These are phyloP conservation scores for Cladosporium sp. DNA, from an alignment of 2,329 filamentous ascomycete genomes.

Conservation along the genomic window DNA sequence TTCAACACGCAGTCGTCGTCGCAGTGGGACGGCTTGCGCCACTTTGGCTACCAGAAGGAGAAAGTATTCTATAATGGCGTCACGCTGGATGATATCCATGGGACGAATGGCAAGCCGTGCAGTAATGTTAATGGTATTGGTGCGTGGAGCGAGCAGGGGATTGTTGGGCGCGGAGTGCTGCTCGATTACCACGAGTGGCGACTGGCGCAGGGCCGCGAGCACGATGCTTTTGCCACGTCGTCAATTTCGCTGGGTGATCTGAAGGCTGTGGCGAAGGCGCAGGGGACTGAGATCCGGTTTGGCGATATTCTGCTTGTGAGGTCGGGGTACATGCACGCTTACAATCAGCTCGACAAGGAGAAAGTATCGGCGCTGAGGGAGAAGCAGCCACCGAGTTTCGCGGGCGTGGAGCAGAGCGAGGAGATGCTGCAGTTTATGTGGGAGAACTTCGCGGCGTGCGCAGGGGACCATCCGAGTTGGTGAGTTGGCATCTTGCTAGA, in stretches of 20 bases:
- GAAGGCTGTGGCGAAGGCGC: slow-evolving; percentile 46
- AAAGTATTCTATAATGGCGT: slow-evolving; percentile 40
- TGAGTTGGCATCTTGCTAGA: neutral
- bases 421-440: slow-evolving; percentile 48
- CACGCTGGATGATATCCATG: slow-evolving; percentile 46
- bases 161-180: slow-evolving; percentile 58
- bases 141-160: slow-evolving; percentile 55
- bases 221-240: slow-evolving; percentile 41
- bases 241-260: slow-evolving; percentile 45
- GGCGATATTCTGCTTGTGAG: slow-evolving; percentile 58
- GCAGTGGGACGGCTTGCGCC: slow-evolving; percentile 29
- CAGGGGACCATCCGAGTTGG: slow-evolving; percentile 43
- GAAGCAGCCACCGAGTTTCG: slow-evolving; percentile 45
- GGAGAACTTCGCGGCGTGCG: slow-evolving; percentile 43
- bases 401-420: slow-evolving; percentile 52
- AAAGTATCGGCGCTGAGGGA: slow-evolving; percentile 43
- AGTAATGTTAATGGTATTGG: slow-evolving; percentile 48
- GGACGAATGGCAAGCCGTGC: slow-evolving; percentile 34
- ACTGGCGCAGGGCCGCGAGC: slow-evolving; percentile 38
- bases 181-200: slow-evolving; percentile 57
- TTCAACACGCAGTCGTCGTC: slow-evolving; percentile 54
- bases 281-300: slow-evolving; percentile 57
- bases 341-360: slow-evolving; percentile 41
- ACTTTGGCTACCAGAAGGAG: slow-evolving; percentile 50
- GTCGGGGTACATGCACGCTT: slow-evolving; percentile 50